Evolutionary conservation across 805 yeast genomes (phyloP).

Genomic region (Ogataea philodendri): DNA sequence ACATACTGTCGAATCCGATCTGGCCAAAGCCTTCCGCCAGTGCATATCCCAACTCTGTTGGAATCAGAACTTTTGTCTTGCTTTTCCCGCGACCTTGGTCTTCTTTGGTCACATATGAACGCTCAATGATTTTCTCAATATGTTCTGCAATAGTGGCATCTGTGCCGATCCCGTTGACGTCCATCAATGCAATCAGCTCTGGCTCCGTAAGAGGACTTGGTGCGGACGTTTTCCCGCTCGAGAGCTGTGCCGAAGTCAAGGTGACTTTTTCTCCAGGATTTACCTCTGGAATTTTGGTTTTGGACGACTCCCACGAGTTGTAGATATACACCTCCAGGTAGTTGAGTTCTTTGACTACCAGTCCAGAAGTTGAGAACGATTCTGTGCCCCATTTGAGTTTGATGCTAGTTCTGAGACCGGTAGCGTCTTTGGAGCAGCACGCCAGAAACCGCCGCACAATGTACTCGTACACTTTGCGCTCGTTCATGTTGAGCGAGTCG

Average conservation of each 20-base stretch:
- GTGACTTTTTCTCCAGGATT: conserved; percentile 53
- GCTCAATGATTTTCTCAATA: conserved; percentile 68
- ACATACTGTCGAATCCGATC: conserved; percentile 65
- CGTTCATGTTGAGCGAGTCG: conserved; percentile 40
- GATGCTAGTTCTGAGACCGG: conserved; percentile 65
- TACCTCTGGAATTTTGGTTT: conserved; percentile 59
- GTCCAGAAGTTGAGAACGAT: conserved; percentile 66
- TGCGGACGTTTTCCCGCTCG: conserved; percentile 74
- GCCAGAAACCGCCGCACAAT: conserved; percentile 85
- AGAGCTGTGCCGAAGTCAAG: conserved; percentile 56
- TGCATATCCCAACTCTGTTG: conserved; percentile 82
- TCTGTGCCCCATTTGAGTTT: conserved; percentile 78
- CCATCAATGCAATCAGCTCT: conserved; percentile 91
- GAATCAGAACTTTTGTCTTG: conserved; percentile 52
- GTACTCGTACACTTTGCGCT: conserved; percentile 78
- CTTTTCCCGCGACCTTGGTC: conserved; percentile 37
- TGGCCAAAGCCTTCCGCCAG: conserved; percentile 84
- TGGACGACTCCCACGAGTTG: conserved; percentile 70
- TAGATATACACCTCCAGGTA: conserved; percentile 80
- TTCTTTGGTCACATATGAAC: conserved; percentile 62
- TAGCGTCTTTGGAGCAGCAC: conserved; percentile 88
- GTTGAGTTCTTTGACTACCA: conserved; percentile 69
- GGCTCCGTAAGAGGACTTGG: conserved; percentile 88
- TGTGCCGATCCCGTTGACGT: conserved; percentile 95
- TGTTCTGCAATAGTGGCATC: conserved; percentile 99